Percentiles rank a stretch among this genome's conserved stretches.
phyloP scores from a whole-genome alignment of 108 stramenopile genomes.

The Aurantiochytrium sp. region DNA sequence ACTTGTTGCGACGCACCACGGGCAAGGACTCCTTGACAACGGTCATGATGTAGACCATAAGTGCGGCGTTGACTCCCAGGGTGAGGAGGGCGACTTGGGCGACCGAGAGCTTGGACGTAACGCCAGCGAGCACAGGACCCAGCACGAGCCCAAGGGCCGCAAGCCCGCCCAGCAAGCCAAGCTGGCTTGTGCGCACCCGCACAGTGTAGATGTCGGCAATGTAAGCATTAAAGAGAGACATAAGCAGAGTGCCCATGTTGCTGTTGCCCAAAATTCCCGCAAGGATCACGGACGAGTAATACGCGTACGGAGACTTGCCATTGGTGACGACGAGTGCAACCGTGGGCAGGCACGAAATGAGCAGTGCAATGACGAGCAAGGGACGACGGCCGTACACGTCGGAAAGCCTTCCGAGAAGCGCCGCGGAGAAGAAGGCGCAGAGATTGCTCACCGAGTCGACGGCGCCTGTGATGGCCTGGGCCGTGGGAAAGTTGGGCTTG shows the following conservation, averaged over 20 bases:
- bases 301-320: not conserved
- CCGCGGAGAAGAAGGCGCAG: not conserved
- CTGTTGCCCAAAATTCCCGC: not conserved
- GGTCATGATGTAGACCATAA: not conserved
- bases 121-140: not conserved
- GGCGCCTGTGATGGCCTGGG: not conserved
- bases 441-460: conserved; percentile 7
- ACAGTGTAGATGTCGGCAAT: not conserved
- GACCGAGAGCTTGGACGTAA: not conserved
- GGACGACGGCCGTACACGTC: not conserved
- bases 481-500: not conserved
- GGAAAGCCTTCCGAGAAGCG: not conserved
- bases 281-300: not conserved
- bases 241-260: too few relatives aligned
- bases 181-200: not conserved
- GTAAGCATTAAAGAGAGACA: not conserved
- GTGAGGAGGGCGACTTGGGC: not conserved
- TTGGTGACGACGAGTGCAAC: not conserved
- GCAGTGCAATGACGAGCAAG: not conserved
- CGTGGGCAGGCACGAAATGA: not conserved
- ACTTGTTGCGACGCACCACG: not conserved
- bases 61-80: not conserved
- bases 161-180: not conserved
- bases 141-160: not conserved
- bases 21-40: not conserved